These are phyloP conservation scores for Amaranthus tricolor DNA, from an alignment of 179 eudicot species.

Conservation along the genomic window DNA sequence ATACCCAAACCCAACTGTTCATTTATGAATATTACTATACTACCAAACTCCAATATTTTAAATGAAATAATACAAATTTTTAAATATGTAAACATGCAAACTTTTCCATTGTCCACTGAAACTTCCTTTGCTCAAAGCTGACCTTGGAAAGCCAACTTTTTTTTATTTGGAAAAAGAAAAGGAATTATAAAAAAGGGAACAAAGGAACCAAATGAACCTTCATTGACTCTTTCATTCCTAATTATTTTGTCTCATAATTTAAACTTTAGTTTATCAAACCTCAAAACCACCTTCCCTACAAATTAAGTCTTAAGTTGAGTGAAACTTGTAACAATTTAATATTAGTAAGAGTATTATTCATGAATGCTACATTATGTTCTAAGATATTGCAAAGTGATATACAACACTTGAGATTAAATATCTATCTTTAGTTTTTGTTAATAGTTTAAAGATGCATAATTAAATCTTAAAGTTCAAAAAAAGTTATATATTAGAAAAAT, in stretches of 20 bases:
- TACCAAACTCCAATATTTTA: not conserved
- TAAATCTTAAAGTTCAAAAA: too few species aligned
- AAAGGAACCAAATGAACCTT: slow-evolving; percentile 35
- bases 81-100: not conserved
- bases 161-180: not conserved
- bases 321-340: too few species aligned
- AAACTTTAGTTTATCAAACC: not conserved
- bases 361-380: too few species aligned
- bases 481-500: too few species aligned
- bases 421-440: too few species aligned
- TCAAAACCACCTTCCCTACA: not conserved
- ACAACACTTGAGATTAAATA: too few species aligned
- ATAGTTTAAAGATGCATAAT: too few species aligned
- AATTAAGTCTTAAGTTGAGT: not conserved
- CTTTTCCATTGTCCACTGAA: slow-evolving; percentile 26
- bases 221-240: slow-evolving; percentile 29
- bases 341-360: too few species aligned
- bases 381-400: too few species aligned
- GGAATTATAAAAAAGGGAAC: slow-evolving; percentile 1
- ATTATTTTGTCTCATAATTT: slow-evolving; percentile 8
- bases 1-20: slow-evolving; percentile 3
- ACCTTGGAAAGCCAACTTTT: slow-evolving; percentile 25
- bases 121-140: slow-evolving; percentile 29
- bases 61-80: not conserved
- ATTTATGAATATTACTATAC: slow-evolving; percentile 3